A percentile compares a stretch with the other conserved stretches of the same genome.
Evolutionary conservation across 164 flowering plant species (phyloP).

Genomic region (Berberis thunbergii): DNA sequence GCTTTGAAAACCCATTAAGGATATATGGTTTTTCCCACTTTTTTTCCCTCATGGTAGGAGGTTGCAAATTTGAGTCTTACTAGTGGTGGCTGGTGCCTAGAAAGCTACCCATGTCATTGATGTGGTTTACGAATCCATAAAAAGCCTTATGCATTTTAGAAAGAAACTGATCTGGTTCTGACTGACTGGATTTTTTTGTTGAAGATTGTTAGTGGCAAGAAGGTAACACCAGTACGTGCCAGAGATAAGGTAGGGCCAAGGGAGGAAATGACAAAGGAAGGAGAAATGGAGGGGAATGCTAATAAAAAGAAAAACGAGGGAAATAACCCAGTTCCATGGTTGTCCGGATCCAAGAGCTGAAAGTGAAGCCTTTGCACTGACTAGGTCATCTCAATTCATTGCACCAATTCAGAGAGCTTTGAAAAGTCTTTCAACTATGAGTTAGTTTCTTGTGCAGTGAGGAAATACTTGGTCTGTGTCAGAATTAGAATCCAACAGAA

Average conservation of each 20-base stretch:
- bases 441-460: no score
- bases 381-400: neutral
- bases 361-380: neutral
- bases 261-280: neutral
- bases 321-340: neutral
- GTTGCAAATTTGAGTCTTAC: no score
- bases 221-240: conserved; percentile 4
- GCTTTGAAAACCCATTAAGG: no score
- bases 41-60: no score
- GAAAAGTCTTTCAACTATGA: no score
- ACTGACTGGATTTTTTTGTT: conserved; percentile 1
- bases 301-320: neutral
- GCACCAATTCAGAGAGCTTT: neutral
- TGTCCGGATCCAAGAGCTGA: neutral
- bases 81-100: no score
- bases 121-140: neutral
- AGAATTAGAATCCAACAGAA: no score
- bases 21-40: no score
- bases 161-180: neutral
- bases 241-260: conserved; percentile 6
- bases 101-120: no score
- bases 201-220: conserved; percentile 22
- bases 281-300: neutral
- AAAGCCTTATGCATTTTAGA: neutral
- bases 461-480: no score